Conservation (phyloP, 2,329 filamentous ascomycete species). For the Mycocentrospora acerina region DNA sequence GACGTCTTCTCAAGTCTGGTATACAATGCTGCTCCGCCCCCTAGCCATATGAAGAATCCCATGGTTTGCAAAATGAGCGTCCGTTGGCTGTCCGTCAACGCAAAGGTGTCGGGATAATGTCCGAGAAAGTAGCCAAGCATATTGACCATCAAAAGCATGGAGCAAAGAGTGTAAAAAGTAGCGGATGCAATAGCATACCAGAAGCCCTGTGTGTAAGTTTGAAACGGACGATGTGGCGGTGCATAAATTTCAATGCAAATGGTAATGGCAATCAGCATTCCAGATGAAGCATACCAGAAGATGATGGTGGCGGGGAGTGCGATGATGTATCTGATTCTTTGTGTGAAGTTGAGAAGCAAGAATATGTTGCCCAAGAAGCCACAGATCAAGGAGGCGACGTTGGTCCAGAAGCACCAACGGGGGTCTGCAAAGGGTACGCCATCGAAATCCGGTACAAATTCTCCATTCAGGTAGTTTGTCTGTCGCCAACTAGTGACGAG, state of each 20-base stretch:
- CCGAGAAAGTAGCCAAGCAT: conserved; percentile 74
- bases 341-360: conserved; percentile 84
- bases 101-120: conserved; percentile 78
- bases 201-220: conserved; percentile 76
- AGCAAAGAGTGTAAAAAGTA: conserved; percentile 75
- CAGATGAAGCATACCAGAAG: conserved; percentile 69
- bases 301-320: conserved; percentile 82
- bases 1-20: conserved; percentile 60
- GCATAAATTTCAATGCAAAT: conserved; percentile 65
- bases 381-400: conserved; percentile 73
- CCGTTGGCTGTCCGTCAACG: conserved; percentile 75
- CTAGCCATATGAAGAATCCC: conserved; percentile 77
- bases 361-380: conserved; percentile 80
- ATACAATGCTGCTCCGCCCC: conserved; percentile 75
- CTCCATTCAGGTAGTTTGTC: conserved; percentile 52
- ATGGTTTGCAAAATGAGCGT: conserved; percentile 92
- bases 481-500: conserved; percentile 80
- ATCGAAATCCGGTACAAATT: conserved; percentile 51
- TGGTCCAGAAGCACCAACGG: conserved; percentile 63
- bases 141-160: conserved; percentile 74
- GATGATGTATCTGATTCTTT: conserved; percentile 74
- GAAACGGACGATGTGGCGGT: conserved; percentile 47
- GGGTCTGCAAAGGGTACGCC: conserved; percentile 67
- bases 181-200: conserved; percentile 85
- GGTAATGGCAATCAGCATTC: conserved; percentile 66